Percentiles rank a stretch among this genome's conserved stretches.
phyloP scores from a whole-genome alignment of 2,329 filamentous ascomycete genomes.

The Apiospora hydei region DNA sequence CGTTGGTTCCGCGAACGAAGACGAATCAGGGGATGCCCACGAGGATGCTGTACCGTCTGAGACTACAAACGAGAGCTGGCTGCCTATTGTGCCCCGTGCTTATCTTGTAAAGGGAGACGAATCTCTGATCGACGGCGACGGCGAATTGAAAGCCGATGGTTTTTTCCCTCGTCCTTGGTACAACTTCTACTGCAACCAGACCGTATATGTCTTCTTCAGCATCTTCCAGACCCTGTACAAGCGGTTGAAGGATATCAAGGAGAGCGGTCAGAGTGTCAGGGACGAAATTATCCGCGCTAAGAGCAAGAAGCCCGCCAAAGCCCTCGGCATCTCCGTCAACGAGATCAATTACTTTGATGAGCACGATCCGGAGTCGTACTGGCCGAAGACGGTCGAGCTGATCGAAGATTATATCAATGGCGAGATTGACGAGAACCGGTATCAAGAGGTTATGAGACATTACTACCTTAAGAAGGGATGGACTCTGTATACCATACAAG shows the following conservation, averaged over 20 bases:
- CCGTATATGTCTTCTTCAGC: constrained; percentile 93
- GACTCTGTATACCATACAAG: constrained; percentile 92
- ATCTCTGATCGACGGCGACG: constrained; percentile 63
- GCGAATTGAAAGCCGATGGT: constrained; percentile 76
- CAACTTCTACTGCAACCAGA: constrained; percentile 91
- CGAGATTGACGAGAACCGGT: constrained; percentile 80
- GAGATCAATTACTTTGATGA: constrained; percentile 78
- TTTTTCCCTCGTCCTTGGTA: constrained; percentile 82
- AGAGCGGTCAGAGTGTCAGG: constrained; percentile 75
- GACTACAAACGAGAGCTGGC: constrained; percentile 68
- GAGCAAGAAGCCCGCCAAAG: constrained; percentile 79
- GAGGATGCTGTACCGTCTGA: constrained; percentile 68
- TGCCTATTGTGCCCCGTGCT: constrained; percentile 66
- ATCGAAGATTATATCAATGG: constrained; percentile 86
- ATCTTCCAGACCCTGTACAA: constrained; percentile 92
- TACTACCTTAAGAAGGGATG: constrained; percentile 93
- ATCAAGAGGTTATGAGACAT: constrained; percentile 89
- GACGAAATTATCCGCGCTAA: constrained; percentile 77
- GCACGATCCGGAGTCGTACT: constrained; percentile 73
- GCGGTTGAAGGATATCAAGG: constrained; percentile 83
- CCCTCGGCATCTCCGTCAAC: constrained; percentile 85
- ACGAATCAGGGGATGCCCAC: constrained; percentile 71
- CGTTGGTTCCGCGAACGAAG: constrained; percentile 76
- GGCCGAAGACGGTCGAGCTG: constrained; percentile 83
- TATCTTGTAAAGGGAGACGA: constrained; percentile 62